A percentile compares a stretch with the other conserved stretches of the same genome.
phyloP scores from a whole-genome alignment of 768 basidiomycete genomes.

The Agrocybe pediades region DNA sequence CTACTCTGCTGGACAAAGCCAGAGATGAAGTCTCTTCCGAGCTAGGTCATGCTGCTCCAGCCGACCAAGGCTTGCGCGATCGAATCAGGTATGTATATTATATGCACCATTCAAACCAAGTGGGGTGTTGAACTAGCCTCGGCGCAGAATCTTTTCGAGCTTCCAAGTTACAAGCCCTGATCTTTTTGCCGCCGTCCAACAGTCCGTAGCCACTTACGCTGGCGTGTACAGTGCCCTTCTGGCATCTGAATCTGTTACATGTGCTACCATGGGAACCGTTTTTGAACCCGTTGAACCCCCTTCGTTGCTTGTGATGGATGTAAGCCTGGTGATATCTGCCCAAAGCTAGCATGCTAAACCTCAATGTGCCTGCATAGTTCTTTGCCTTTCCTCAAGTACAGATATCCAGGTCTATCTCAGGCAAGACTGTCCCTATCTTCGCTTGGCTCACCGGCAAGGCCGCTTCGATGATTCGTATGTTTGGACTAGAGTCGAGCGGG shows the following conservation, averaged over 20 bases:
- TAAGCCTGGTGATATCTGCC: too few species aligned
- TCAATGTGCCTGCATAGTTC: neutral
- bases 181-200: neutral
- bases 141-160: neutral
- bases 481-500: neutral
- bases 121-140: too few species aligned
- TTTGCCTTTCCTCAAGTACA: neutral
- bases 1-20: neutral
- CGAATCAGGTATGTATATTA: neutral
- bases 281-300: neutral
- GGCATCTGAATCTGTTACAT: neutral
- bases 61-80: neutral
- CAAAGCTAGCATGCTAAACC: too few species aligned
- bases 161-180: neutral
- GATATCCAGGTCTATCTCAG: neutral
- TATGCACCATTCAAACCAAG: too few species aligned
- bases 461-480: neutral
- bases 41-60: neutral
- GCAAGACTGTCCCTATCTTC: neutral
- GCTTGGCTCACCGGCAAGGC: neutral
- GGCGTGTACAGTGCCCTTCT: neutral
- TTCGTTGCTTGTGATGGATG: neutral
- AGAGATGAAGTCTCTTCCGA: neutral
- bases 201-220: neutral
- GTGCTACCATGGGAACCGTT: neutral